Conservation (phyloP, 148 eudicot genomes). For the Gaultheria prostrata region DNA sequence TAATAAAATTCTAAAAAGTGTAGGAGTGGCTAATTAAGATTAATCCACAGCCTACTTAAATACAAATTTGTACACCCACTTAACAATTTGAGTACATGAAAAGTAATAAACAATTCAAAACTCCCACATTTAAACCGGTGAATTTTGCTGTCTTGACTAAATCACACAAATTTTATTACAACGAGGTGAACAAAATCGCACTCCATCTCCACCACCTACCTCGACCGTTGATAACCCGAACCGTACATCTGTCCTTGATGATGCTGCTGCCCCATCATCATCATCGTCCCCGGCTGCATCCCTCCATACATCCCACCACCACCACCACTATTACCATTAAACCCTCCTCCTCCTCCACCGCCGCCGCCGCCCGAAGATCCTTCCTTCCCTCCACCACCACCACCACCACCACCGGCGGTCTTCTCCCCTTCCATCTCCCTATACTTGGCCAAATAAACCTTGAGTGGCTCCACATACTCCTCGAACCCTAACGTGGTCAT, state of each 20-base stretch:
- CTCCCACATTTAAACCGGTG: too few species aligned
- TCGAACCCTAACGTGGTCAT: constrained; percentile 58
- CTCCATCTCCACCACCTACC: neutral
- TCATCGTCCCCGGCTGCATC: constrained; percentile 15
- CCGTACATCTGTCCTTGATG: constrained; percentile 36
- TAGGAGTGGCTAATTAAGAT: neutral
- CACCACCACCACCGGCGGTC: neutral
- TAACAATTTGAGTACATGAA: neutral
- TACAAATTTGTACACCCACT: neutral
- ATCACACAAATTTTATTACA: neutral
- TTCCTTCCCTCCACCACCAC: constrained; percentile 12
- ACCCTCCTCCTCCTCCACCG: constrained; percentile 14
- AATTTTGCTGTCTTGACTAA: neutral
- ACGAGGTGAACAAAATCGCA: neutral
- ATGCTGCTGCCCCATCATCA: constrained; percentile 25
- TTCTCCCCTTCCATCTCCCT: constrained; percentile 59
- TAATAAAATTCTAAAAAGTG: neutral
- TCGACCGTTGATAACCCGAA: constrained; percentile 16
- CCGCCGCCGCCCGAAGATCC: constrained; percentile 9
- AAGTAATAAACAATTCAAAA: too few species aligned
- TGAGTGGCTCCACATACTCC: constrained; percentile 55
- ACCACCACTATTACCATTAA: constrained; percentile 5
- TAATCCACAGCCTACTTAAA: constrained; percentile 4
- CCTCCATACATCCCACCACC: constrained; percentile 21
- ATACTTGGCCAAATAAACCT: constrained; percentile 50